phyloP scores from a whole-genome alignment of 73 alveolate species.

The Paramecium tetraurelia region DNA sequence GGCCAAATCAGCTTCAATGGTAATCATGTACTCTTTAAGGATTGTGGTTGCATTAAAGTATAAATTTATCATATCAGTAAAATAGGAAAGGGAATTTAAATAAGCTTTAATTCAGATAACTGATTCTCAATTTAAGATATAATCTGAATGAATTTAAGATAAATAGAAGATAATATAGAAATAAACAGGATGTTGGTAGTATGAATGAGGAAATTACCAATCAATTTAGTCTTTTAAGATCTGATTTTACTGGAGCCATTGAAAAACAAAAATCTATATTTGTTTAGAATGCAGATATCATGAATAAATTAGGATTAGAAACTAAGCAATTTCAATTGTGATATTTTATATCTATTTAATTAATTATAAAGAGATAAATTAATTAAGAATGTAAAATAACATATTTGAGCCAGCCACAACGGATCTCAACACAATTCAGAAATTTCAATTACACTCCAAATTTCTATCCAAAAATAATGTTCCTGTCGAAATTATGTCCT shows the following conservation, averaged over 20 bases:
- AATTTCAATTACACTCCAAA: neutral
- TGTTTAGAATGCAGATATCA: neutral
- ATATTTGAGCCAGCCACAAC: neutral
- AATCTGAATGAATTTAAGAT: neutral
- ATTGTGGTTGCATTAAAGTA: neutral
- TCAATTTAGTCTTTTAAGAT: neutral
- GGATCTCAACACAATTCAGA: neutral
- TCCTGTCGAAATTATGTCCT: neutral
- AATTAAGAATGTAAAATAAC: neutral
- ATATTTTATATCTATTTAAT: neutral
- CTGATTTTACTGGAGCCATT: neutral
- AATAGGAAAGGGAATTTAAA: neutral
- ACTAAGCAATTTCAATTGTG: neutral
- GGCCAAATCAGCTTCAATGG: neutral
- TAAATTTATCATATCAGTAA: neutral
- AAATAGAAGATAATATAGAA: neutral
- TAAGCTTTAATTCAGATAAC: neutral
- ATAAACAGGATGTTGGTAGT: neutral
- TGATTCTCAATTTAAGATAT: neutral
- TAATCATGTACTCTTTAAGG: neutral
- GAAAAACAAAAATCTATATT: neutral
- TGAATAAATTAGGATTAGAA: slow-evolving; percentile 30
- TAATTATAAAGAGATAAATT: neutral
- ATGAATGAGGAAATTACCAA: slow-evolving; percentile 19
- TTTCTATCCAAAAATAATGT: neutral